phyloP scores from a whole-genome alignment of 2,329 filamentous ascomycete genomes.

The Alternaria panax region DNA sequence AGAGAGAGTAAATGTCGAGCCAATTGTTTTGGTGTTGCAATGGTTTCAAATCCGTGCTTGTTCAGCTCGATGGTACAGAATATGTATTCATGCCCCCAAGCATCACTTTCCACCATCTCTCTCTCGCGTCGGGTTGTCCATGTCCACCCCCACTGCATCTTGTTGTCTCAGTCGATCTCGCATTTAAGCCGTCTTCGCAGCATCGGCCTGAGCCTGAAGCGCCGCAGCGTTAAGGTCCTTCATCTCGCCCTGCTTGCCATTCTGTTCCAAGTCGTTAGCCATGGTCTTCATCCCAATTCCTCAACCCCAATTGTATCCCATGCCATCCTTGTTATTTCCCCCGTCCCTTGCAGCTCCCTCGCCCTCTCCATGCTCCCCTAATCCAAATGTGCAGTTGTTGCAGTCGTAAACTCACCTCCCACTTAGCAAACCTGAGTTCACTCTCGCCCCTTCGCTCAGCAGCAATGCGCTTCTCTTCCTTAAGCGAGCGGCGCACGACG shows the following conservation, averaged over 20 bases:
- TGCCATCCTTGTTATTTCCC: neutral
- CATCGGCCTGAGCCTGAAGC: slow-evolving; percentile 58
- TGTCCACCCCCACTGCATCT: slow-evolving; percentile 6
- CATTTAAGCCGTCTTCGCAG: slow-evolving; percentile 53
- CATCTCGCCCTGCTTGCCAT: slow-evolving; percentile 91
- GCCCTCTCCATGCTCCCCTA: neutral
- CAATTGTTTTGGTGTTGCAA: slow-evolving; percentile 31
- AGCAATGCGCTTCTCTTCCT: slow-evolving; percentile 87
- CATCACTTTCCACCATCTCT: slow-evolving; percentile 3
- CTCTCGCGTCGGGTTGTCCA: neutral
- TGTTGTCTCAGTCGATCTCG: slow-evolving; percentile 1
- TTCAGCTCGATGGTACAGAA: slow-evolving; percentile 47
- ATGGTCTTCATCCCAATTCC: too few species aligned
- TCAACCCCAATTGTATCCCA: slow-evolving; percentile 3
- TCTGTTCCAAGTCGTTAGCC: slow-evolving; percentile 62
- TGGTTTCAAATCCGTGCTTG: slow-evolving; percentile 32
- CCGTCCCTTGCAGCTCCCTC: neutral
- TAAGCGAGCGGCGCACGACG: slow-evolving; percentile 93
- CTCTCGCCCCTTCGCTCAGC: slow-evolving; percentile 90
- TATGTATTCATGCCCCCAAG: too few species aligned
- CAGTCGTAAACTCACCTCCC: slow-evolving; percentile 76
- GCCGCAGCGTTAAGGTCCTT: slow-evolving; percentile 70
- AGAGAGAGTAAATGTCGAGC: slow-evolving; percentile 12
- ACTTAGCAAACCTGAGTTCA: slow-evolving; percentile 91
- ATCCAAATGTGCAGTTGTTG: neutral